A percentile compares a stretch with the other conserved stretches of the same genome.
Conservation (phyloP, 2,329 filamentous ascomycete species). For the Aureobasidium sp. region DNA sequence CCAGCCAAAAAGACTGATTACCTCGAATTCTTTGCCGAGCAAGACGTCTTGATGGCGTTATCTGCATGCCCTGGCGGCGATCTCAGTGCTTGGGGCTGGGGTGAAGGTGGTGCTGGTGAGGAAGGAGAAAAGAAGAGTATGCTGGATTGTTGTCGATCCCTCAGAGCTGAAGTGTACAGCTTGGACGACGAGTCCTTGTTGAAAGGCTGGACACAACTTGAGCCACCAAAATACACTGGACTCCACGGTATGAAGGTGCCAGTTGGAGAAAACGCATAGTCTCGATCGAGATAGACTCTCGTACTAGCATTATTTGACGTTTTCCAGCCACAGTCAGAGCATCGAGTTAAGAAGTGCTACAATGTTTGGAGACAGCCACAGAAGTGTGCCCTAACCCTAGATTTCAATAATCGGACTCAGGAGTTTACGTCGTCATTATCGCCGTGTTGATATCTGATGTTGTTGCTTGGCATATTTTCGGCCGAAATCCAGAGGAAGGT, state of each 20-base stretch:
- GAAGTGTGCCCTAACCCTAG: neutral
- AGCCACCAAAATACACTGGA: constrained; percentile 56
- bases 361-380: neutral
- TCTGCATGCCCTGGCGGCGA: constrained; percentile 75
- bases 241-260: constrained; percentile 57
- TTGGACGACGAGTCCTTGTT: constrained; percentile 45
- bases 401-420: neutral
- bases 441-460: neutral
- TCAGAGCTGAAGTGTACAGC: constrained; percentile 66
- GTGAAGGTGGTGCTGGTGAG: constrained; percentile 50
- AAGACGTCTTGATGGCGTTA: constrained; percentile 61
- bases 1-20: constrained; percentile 51
- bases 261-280: constrained; percentile 28
- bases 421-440: neutral
- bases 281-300: neutral
- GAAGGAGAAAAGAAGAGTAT: constrained; percentile 60
- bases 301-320: neutral
- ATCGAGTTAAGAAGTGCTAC: neutral
- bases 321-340: neutral
- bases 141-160: constrained; percentile 62
- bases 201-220: constrained; percentile 56
- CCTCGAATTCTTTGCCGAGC: constrained; percentile 74
- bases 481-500: neutral
- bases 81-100: constrained; percentile 75
- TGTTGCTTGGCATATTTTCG: constrained; percentile 11